Evolutionary conservation across 2,329 filamentous ascomycete species (phyloP).

Genomic region (Neocucurbitaria cava): DNA sequence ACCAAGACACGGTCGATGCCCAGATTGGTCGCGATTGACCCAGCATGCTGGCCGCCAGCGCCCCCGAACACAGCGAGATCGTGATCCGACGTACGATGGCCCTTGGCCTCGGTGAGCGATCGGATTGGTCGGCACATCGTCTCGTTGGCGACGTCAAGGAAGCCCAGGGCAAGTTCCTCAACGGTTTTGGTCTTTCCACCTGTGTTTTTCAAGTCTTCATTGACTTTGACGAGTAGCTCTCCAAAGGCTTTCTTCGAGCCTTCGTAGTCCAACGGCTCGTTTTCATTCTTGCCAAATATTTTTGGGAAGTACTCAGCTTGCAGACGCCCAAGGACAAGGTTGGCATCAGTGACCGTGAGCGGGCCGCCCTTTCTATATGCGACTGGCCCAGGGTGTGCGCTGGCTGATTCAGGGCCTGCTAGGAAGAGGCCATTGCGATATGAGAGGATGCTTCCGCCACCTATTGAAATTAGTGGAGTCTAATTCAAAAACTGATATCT

Average conservation of each 20-base stretch:
- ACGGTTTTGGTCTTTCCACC: constrained; percentile 66
- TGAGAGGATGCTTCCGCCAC: constrained; percentile 80
- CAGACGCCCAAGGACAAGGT: constrained; percentile 79
- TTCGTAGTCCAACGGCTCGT: constrained; percentile 75
- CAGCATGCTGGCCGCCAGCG: constrained; percentile 85
- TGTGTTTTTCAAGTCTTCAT: constrained; percentile 63
- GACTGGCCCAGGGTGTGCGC: constrained; percentile 63
- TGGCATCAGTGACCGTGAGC: constrained; percentile 85
- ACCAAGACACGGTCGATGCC: constrained; percentile 82
- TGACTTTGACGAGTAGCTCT: constrained; percentile 76
- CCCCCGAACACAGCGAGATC: constrained; percentile 87
- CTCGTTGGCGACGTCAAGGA: constrained; percentile 85
- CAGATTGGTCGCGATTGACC: constrained; percentile 82
- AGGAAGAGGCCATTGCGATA: constrained; percentile 86
- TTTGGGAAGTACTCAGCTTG: constrained; percentile 88
- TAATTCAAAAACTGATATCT: not conserved
- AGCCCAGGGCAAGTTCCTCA: constrained; percentile 78
- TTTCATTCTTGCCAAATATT: constrained; percentile 86
- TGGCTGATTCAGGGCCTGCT: constrained; percentile 84
- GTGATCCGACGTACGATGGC: constrained; percentile 84
- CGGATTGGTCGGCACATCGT: constrained; percentile 87
- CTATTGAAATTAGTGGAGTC: constrained; percentile 44
- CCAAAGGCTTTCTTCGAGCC: constrained; percentile 75
- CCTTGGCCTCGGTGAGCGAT: constrained; percentile 85
- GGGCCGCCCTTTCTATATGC: constrained; percentile 89